Base-by-base conservation (phyloP, 139 green algal species). In the Mesotaenium endlicherianum region DNA sequence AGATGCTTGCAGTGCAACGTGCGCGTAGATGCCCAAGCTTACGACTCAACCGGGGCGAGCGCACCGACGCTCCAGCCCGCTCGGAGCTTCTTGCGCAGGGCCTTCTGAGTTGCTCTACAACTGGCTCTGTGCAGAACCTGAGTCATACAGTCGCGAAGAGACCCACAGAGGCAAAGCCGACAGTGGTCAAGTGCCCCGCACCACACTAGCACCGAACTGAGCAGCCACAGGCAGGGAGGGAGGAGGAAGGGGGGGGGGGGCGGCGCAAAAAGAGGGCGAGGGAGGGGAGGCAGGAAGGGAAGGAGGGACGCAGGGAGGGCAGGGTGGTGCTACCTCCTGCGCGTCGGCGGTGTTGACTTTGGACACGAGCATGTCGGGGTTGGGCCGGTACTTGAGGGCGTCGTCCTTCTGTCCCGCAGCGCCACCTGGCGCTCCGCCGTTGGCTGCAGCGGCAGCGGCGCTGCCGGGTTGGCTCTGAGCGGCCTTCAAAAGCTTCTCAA, bases 401-500 rank as follows among this genome's bases (percentile, higher is more conserved):
- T 87, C 39, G 8, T 90, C 81, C 64, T 89, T 94, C 31, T 31
- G 42, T 49, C 91, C 70, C 2, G 85, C 77, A 31, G 92, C 92
- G 0, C 69, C 78, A 39, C 30, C 70, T 3, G 31, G 59, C 31
- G 59, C 83, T 4, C 57, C 77, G 39, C 53, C 76, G 40, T 31
- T 59, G 40, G 26, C 69, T 26, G n/a, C 78, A 2, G 31, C 83
- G 26, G 50, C 72, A 36, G 14, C 45, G 11, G 34, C 75, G 30
- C 14, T 1, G 20, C 34, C 77, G 20, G 53, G 76, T 8, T 36
- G 6, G 5, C 60, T 64, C 0, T 60, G 45, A 4, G 79, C 67
- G 1, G 87, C 92, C 3, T 92, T 91, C 26, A 98, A 89, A 45
- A 98, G 93, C 91, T 97, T 98, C 47, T 98, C 94, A 1, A 99